Evolutionary conservation across 2,329 filamentous ascomycete genomes (phyloP).

Genomic region (Talaromyces sp.): DNA sequence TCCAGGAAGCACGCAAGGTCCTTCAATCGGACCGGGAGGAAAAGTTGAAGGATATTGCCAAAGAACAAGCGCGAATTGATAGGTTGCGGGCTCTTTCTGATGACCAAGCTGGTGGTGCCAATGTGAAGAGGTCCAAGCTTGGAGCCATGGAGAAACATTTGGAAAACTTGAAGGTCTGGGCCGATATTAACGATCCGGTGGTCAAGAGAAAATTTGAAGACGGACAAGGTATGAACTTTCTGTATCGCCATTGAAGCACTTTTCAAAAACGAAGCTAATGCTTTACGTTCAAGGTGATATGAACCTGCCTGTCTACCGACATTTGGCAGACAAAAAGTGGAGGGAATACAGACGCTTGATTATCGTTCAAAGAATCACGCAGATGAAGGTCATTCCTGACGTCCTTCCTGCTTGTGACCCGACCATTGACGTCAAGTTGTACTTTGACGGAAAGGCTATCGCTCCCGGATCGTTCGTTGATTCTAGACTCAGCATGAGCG

Average conservation of each 20-base stretch:
- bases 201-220: constrained; percentile 96
- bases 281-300: constrained; percentile 70
- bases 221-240: constrained; percentile 65
- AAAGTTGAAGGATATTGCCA: constrained; percentile 72
- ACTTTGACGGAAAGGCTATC: constrained; percentile 69
- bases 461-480: constrained; percentile 76
- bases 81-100: constrained; percentile 61
- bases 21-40: constrained; percentile 75
- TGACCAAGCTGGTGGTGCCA: constrained; percentile 61
- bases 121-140: constrained; percentile 65
- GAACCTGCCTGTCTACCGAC: constrained; percentile 92
- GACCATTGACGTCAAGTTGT: constrained; percentile 74
- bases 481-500: constrained; percentile 68
- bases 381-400: constrained; percentile 86
- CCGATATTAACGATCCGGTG: constrained; percentile 90
- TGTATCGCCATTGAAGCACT: not conserved
- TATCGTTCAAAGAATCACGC: constrained; percentile 78
- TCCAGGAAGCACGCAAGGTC: constrained; percentile 89
- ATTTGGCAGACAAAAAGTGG: constrained; percentile 87
- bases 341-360: constrained; percentile 75
- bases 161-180: constrained; percentile 79
- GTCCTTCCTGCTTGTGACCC: constrained; percentile 78
- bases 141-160: constrained; percentile 69
- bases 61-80: constrained; percentile 67
- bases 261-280: not conserved